Conservation (phyloP, 176 grass and related monocot species). For the Otatea glauca region DNA sequence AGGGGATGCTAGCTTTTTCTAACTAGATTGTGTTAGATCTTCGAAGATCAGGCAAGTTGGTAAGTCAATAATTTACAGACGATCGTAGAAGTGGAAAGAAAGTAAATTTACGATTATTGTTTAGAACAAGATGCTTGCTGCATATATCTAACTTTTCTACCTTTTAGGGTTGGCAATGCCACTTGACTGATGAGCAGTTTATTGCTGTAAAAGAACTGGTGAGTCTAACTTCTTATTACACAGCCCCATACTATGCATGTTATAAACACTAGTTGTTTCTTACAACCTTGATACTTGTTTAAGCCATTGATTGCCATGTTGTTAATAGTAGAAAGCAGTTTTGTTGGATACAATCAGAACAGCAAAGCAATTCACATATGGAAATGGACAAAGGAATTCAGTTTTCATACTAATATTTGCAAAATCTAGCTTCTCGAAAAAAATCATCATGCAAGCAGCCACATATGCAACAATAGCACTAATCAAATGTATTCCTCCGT, state of each 20-base stretch:
- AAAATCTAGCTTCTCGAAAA: not conserved
- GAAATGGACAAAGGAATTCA: not conserved
- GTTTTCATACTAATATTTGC: not conserved
- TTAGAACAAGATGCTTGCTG: too few species aligned
- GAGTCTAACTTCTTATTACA: slow-evolving; percentile 42
- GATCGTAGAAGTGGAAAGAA: too few species aligned
- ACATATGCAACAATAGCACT: too few species aligned
- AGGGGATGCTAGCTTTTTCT: too few species aligned
- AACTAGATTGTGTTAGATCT: too few species aligned
- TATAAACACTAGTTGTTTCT: slow-evolving; percentile 31
- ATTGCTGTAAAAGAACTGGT: slow-evolving; percentile 99
- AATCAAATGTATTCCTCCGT: too few species aligned
- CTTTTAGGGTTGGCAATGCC: slow-evolving; percentile 97
- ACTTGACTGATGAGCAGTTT: slow-evolving; percentile 97
- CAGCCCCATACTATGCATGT: not conserved
- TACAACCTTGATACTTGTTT: slow-evolving; percentile 20
- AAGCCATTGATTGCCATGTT: slow-evolving; percentile 17
- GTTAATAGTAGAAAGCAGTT: not conserved
- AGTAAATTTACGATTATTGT: too few species aligned
- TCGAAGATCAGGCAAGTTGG: too few species aligned
- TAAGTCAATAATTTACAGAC: too few species aligned
- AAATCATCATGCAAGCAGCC: too few species aligned
- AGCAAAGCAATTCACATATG: not conserved
- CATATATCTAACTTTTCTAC: slow-evolving; percentile 46
- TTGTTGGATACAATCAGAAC: not conserved